Evolutionary conservation across 768 basidiomycete genomes (phyloP), one percentile per base, ranked within the genome.

Genomic region (Leucosporidium yakuticum): DNA sequence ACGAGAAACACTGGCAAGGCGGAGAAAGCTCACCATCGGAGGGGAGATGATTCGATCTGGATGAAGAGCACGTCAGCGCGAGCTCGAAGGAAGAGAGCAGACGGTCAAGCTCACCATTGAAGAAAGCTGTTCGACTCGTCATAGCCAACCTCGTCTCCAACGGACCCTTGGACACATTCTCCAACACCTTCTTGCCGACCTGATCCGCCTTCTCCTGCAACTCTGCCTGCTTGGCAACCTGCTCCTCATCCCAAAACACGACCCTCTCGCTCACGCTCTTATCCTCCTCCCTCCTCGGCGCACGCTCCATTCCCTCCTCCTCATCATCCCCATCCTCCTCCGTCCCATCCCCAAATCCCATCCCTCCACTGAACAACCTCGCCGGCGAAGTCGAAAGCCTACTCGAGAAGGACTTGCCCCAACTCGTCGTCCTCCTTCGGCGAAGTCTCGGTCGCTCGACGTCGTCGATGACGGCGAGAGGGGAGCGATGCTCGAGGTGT

Each of bases 381-480:
- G n/a, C 51, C 34, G 48, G 36, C 62, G 50, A 36, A 15, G 29
- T 11, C 53, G 50, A 12, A 4, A 34, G 27, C 21, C 29, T 31
- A 29, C 36, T 21, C 58, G 67, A 29, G 48, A 65, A 68, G 17
- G 63, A 44, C 64, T 68, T 61, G 39, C 67, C 62, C 64, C 68
- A 69, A 47, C 64, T 84, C 73, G 87, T 81, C 51, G 81, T 84
- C 73, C 82, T 83, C 59, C 77, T 67, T 62, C 62, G n/a, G n/a
- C 63, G 57, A 0, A 68, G 56, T 31, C 48, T 59, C 11, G 67
- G 71, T 21, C 67, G 48, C 44, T 66, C 68, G 20, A 62, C 62
- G 76, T 94, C 91, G 51, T 86, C 85, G 27, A 96, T 91, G 84
- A 97, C 93, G 67, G 89, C 87, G 61, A 98, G 81, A 15, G 96